A percentile compares a stretch with the other conserved stretches of the same genome.
phyloP scores from a whole-genome alignment of 352 stramenopile species.

The Pythium phragmiticola region DNA sequence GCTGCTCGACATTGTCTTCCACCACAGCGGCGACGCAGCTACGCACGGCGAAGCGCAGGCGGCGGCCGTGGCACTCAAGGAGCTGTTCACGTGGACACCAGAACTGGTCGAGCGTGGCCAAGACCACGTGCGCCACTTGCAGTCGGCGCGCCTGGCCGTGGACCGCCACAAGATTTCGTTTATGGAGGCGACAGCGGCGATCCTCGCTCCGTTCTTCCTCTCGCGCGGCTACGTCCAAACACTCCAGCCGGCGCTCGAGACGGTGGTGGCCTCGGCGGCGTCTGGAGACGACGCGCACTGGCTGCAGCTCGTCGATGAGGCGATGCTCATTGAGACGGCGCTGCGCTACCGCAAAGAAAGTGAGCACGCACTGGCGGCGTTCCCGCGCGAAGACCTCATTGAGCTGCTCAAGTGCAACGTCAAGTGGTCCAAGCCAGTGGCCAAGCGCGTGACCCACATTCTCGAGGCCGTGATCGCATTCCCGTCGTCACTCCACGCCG shows the following conservation, averaged over 20 bases:
- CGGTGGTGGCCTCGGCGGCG: slow-evolving; percentile 20
- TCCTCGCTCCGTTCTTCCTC: slow-evolving; percentile 55
- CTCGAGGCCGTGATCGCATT: slow-evolving; percentile 62
- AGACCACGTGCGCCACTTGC: slow-evolving; percentile 45
- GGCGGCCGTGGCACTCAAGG: neutral
- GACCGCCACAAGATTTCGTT: slow-evolving; percentile 53
- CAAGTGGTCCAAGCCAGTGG: slow-evolving; percentile 68
- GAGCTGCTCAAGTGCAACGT: slow-evolving; percentile 77
- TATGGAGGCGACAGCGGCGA: slow-evolving; percentile 49
- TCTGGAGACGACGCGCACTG: slow-evolving; percentile 13
- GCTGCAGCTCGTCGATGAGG: slow-evolving; percentile 23
- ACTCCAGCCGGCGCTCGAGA: slow-evolving; percentile 6
- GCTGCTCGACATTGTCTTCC: slow-evolving; percentile 74
- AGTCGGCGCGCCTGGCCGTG: slow-evolving; percentile 41
- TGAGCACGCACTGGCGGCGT: slow-evolving; percentile 23
- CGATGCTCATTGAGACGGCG: slow-evolving; percentile 39
- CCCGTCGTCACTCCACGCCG: slow-evolving; percentile 21
- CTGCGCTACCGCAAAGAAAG: slow-evolving; percentile 35
- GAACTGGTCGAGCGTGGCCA: slow-evolving; percentile 29
- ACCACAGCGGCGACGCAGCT: slow-evolving; percentile 19
- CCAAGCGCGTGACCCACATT: slow-evolving; percentile 64
- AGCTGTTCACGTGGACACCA: slow-evolving; percentile 22
- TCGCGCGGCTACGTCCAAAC: slow-evolving; percentile 2
- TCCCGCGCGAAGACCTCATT: slow-evolving; percentile 47
- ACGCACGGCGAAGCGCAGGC: neutral